phyloP scores from a whole-genome alignment of 257 asterid genomes.

The Solanum stenotomum region DNA sequence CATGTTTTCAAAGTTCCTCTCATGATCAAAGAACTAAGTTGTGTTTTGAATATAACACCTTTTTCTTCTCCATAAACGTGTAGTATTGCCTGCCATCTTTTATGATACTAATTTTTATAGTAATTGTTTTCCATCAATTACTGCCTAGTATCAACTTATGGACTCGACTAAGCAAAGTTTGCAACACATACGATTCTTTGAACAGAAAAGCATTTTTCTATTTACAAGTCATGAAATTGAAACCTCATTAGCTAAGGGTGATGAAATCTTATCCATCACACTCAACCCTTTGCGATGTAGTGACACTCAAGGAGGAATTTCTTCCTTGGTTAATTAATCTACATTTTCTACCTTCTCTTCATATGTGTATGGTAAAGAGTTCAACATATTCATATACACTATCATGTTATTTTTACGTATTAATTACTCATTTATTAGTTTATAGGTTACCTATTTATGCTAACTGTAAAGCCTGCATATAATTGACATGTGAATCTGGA shows the following conservation, averaged over 20 bases:
- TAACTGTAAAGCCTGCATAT: neutral
- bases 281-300: neutral
- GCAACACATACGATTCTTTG: neutral
- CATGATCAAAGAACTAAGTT: neutral
- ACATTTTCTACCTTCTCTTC: slow-evolving; percentile 9
- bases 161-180: neutral
- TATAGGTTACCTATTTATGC: neutral
- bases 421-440: neutral
- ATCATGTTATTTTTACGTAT: neutral
- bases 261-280: neutral
- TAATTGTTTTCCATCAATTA: neutral
- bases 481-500: neutral
- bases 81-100: neutral
- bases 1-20: neutral
- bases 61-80: slow-evolving; percentile 14
- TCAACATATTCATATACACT: neutral
- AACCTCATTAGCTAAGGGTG: neutral
- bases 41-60: neutral
- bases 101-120: neutral
- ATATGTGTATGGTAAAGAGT: neutral
- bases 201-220: neutral
- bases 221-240: neutral
- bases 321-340: slow-evolving; percentile 30
- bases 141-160: neutral
- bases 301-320: slow-evolving; percentile 2